These are phyloP conservation scores for Rostrohypoxylon terebratum DNA, from an alignment of 495 filamentous ascomycete species.

Conservation along the genomic window DNA sequence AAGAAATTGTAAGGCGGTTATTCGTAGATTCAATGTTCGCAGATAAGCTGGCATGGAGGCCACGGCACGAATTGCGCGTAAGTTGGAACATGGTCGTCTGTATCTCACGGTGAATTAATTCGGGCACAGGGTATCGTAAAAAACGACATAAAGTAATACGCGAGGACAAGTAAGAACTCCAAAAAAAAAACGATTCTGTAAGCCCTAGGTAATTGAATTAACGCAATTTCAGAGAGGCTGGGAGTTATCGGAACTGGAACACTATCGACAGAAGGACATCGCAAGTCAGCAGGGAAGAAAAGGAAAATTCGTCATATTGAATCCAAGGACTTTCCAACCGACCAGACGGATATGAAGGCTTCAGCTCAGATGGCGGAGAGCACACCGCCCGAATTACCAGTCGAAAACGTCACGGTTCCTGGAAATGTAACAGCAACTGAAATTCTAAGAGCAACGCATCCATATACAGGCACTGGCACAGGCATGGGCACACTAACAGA, in stretches of 20 bases:
- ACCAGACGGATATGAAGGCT: not conserved
- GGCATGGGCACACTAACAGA: too few relatives aligned
- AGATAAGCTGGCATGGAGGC: not conserved
- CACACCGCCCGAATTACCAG: too few relatives aligned
- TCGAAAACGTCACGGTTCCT: too few relatives aligned
- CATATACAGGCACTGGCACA: too few relatives aligned
- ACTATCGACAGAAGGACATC: not conserved
- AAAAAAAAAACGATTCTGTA: not conserved
- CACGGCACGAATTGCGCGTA: not conserved
- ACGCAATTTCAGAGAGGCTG: not conserved
- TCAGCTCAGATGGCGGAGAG: not conserved
- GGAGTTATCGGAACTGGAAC: not conserved
- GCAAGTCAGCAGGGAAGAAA: not conserved
- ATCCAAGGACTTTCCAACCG: not conserved
- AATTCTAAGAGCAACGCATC: too few relatives aligned
- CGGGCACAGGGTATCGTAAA: not conserved
- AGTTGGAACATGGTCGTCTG: not conserved
- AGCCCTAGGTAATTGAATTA: too few relatives aligned
- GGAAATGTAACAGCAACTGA: too few relatives aligned
- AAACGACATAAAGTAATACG: not conserved
- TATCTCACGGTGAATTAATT: not conserved
- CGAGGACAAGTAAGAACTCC: not conserved
- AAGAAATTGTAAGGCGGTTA: not conserved
- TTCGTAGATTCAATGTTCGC: not conserved
- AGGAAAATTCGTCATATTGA: not conserved